A percentile compares a stretch with the other conserved stretches of the same genome.
Conservation (phyloP, 257 asterid genomes). For the Parsonsia alboflavescens region DNA sequence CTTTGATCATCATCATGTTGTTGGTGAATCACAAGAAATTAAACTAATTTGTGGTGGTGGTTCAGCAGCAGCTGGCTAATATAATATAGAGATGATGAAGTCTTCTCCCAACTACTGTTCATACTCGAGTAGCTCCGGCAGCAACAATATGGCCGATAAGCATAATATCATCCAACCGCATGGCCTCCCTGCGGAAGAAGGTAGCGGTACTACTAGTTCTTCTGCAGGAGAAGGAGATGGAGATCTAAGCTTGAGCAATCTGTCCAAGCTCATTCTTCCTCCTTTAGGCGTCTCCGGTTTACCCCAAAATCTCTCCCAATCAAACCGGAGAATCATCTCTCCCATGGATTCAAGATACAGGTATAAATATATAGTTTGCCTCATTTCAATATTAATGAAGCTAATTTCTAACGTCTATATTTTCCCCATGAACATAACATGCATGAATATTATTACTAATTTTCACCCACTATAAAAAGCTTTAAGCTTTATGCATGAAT, state of each 20-base stretch:
- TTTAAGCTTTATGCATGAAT: too few species aligned
- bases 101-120: neutral
- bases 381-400: too few species aligned
- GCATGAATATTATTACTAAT: too few species aligned
- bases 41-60: too few species aligned
- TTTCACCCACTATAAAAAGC: too few species aligned
- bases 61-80: too few species aligned
- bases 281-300: conserved; percentile 61
- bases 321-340: conserved; percentile 39
- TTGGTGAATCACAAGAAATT: too few species aligned
- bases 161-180: too few species aligned
- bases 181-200: neutral
- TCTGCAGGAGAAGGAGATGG: conserved; percentile 9
- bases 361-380: conserved; percentile 18
- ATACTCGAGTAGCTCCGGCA: neutral
- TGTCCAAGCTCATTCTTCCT: conserved; percentile 75
- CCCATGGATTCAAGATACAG: conserved; percentile 79
- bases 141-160: too few species aligned
- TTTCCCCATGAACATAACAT: too few species aligned
- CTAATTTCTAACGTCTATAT: too few species aligned
- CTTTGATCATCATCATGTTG: too few species aligned
- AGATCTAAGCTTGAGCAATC: conserved; percentile 49
- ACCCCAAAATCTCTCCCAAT: conserved; percentile 3
- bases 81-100: neutral
- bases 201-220: neutral